Base-by-base conservation (phyloP, 2,329 filamentous ascomycete genomes). In the Curvularia eragrostidis region DNA sequence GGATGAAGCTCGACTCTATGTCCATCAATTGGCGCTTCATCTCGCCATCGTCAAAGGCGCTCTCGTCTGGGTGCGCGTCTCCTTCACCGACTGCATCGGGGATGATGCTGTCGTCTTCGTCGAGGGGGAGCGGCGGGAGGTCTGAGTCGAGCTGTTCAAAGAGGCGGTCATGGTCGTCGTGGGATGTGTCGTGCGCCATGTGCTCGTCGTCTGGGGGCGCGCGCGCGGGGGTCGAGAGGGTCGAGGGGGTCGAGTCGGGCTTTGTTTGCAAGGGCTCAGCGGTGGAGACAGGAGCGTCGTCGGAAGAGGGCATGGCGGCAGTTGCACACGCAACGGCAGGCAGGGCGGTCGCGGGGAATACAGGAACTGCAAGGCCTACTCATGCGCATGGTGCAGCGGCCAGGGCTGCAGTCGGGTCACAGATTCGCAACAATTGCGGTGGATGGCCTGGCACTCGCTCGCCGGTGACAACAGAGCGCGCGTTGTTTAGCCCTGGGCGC, bases 1-100 rank as follows among this genome's bases (percentile, higher is more conserved):
- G 85, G 43, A 88, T 60, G 64, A 88, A 88, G 67, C 85, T 88
- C 3, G 86, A 88, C 69, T 88, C 86, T 54, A 87, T 80, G 63
- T 88, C 85, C 79, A 85, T 82, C 61, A 88, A 71, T 62, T 83
- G 83, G 56, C 81, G 79, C 63, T 82, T 81, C 83, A 88, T 87
- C 66, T 86, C 85, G 51, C 77, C 78, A 71, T 88, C 85, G 64
- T 86, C 81, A 34, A 87, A 62, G 13, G 69, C 75, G 56, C 78
- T 78, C 34, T 69, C 77, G 39, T 80, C 78, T 52, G 70, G 72
- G n/a, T 71, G 68, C 15, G 68, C 34, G 13, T 69, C 62, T 59
- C 64, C 69, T 47, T 75, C 70, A 19, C 62, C 66, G 43, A 69
- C 64, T 53, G 70, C 68, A 48, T 69, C 61, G 44, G 69, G 69